Percentiles rank a stretch among this genome's conserved stretches.
Conservation (phyloP, 2,329 filamentous ascomycete genomes). For the Fusarium protoensiforme region DNA sequence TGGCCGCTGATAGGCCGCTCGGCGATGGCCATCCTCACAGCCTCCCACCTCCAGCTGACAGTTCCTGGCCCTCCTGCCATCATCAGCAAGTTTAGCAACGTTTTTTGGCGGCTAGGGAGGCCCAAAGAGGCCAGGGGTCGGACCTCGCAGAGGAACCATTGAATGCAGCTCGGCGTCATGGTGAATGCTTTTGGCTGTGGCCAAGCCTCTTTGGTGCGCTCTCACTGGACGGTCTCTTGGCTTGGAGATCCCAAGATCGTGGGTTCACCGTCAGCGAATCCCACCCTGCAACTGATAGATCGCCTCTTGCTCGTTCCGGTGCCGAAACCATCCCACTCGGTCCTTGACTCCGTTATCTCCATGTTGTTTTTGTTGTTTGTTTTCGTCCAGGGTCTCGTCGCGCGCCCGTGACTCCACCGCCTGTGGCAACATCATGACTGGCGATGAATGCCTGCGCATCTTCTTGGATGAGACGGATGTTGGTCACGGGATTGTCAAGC, state of each 20-base stretch:
- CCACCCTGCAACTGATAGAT: constrained; percentile 15
- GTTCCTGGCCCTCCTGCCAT: constrained; percentile 24
- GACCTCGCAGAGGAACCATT: constrained; percentile 31
- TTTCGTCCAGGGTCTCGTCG: constrained; percentile 16
- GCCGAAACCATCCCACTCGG: constrained; percentile 25
- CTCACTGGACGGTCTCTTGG: constrained; percentile 16
- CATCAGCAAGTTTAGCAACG: constrained; percentile 13
- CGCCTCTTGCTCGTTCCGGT: constrained; percentile 13
- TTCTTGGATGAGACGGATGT: constrained; percentile 23
- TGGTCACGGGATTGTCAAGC: constrained; percentile 15
- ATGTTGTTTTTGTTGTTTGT: constrained; percentile 28
- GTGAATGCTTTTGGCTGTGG: constrained; percentile 28
- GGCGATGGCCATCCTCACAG: constrained; percentile 34
- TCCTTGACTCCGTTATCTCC: constrained; percentile 24
- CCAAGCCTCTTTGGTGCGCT: constrained; percentile 31
- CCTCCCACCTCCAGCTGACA: constrained; percentile 38
- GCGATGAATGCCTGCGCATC: constrained; percentile 6
- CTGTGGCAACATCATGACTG: constrained; percentile 26
- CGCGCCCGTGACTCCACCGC: constrained; percentile 20
- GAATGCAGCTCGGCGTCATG: constrained; percentile 39
- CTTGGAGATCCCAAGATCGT: constrained; percentile 28
- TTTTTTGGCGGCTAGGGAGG: constrained; percentile 15
- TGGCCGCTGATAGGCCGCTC: constrained; percentile 39
- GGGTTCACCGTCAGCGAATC: constrained; percentile 26
- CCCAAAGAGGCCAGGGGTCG: constrained; percentile 29